Conservation (phyloP, 2,329 filamentous ascomycete genomes). For the Amauroascus niger region DNA sequence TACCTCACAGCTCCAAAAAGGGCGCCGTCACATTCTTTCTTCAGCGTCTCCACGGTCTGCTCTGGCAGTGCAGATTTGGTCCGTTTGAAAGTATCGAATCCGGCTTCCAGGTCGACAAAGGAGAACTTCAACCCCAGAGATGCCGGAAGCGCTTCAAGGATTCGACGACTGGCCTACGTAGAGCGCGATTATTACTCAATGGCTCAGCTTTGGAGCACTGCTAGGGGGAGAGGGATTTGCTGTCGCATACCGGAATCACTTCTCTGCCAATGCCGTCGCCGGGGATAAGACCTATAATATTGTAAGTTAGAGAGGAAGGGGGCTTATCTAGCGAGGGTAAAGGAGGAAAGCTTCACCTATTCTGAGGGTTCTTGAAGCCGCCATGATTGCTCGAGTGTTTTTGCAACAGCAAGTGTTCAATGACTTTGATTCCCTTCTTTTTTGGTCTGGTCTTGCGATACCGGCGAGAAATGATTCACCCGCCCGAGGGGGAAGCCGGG, state of each 20-base stretch:
- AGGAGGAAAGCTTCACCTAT: constrained; percentile 47
- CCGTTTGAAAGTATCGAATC: constrained; percentile 85
- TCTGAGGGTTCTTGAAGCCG: constrained; percentile 51
- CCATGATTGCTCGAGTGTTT: constrained; percentile 40
- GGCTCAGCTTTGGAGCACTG: constrained; percentile 1
- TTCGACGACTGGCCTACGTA: constrained; percentile 60
- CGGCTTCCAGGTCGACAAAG: constrained; percentile 86
- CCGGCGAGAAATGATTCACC: not conserved
- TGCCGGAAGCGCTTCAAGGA: constrained; percentile 86
- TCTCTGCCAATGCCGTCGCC: constrained; percentile 98
- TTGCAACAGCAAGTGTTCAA: not conserved
- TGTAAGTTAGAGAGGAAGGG: constrained; percentile 5
- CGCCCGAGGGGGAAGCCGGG: not conserved
- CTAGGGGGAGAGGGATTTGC: not conserved
- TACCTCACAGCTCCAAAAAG: constrained; percentile 87
- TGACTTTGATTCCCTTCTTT: not conserved
- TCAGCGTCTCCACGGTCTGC: constrained; percentile 78
- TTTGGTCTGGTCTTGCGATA: not conserved
- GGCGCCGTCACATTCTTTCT: constrained; percentile 86
- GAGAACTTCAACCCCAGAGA: constrained; percentile 88
- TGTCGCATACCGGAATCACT: constrained; percentile 65
- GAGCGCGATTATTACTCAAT: constrained; percentile 2
- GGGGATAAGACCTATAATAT: constrained; percentile 69
- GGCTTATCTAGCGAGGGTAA: not conserved
- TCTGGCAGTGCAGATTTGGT: constrained; percentile 83